These are phyloP conservation scores for Exophiala alcalophila DNA, from an alignment of 2,329 filamentous ascomycete genomes.

Conservation along the genomic window DNA sequence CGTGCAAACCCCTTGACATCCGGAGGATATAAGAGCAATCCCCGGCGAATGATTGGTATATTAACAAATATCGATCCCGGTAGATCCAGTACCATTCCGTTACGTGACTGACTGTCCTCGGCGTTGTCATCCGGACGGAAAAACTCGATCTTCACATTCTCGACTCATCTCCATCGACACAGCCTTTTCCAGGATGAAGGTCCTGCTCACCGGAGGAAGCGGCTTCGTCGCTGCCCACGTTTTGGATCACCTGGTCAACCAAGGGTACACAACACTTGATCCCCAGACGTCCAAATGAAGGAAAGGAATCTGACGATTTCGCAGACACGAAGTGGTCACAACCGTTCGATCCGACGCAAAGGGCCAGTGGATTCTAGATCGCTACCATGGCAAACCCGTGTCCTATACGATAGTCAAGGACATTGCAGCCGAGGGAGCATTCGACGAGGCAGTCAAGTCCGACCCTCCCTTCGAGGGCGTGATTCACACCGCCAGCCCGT, in stretches of 20 bases:
- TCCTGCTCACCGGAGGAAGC: slow-evolving; percentile 16
- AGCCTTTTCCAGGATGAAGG: slow-evolving; percentile 1
- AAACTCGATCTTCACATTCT: slow-evolving; percentile 2
- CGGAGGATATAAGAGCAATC: no score
- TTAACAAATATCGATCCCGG: no score
- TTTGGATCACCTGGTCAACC: slow-evolving; percentile 12
- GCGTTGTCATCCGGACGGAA: no score
- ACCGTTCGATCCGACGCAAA: slow-evolving; percentile 32
- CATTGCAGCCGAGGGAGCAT: slow-evolving; percentile 34
- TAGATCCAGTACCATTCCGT: no score
- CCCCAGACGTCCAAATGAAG: not conserved
- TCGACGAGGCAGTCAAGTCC: slow-evolving; percentile 51
- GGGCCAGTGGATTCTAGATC: slow-evolving; percentile 28
- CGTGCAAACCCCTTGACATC: no score
- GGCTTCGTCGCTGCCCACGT: slow-evolving; percentile 23
- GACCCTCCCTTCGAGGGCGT: slow-evolving; percentile 68
- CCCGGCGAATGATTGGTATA: no score
- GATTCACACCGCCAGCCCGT: slow-evolving; percentile 71
- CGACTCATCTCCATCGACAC: not conserved
- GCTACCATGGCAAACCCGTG: slow-evolving; percentile 25
- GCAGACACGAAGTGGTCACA: slow-evolving; percentile 13
- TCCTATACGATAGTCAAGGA: slow-evolving; percentile 34
- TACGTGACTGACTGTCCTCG: no score
- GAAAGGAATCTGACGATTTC: not conserved
- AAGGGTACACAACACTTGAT: slow-evolving; percentile 6